Evolutionary conservation across 2,329 filamentous ascomycete genomes (phyloP).

Genomic region (Diplodia scrobiculata): DNA sequence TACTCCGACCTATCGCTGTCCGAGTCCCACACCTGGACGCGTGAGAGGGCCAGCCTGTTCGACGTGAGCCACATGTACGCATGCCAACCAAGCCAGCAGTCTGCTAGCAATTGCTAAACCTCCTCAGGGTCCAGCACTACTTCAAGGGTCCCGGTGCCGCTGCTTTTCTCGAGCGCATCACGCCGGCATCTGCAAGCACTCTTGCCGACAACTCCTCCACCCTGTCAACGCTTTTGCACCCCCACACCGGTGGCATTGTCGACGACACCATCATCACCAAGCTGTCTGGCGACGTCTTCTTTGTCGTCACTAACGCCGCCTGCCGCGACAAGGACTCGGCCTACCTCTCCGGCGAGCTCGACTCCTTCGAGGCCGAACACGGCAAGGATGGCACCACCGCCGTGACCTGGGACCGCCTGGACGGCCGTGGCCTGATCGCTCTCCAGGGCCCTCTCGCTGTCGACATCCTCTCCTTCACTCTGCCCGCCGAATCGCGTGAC

Average conservation of each 20-base stretch:
- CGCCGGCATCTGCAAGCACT: constrained; percentile 69
- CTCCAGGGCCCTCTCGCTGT: constrained; percentile 82
- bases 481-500: constrained; percentile 56
- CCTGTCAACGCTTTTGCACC: constrained; percentile 80
- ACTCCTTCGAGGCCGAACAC: constrained; percentile 59
- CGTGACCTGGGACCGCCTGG: constrained; percentile 69
- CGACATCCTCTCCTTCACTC: constrained; percentile 65
- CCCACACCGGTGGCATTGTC: constrained; percentile 74
- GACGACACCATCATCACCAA: constrained; percentile 92
- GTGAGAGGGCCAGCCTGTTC: constrained; percentile 84
- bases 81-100: neutral
- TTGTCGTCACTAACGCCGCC: constrained; percentile 93
- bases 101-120: neutral
- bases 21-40: constrained; percentile 87
- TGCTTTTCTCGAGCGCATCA: constrained; percentile 79
- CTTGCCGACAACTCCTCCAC: constrained; percentile 71
- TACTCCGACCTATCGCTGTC: constrained; percentile 76
- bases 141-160: constrained; percentile 79
- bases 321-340: constrained; percentile 84
- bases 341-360: constrained; percentile 73
- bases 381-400: constrained; percentile 50
- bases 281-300: constrained; percentile 71
- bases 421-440: constrained; percentile 77
- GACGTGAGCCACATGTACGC: constrained; percentile 93
- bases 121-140: constrained; percentile 70